Evolutionary conservation across 306 rosid genomes (phyloP), one percentile per base, ranked within the genome.

Genomic region (Cicer cuneatum): DNA sequence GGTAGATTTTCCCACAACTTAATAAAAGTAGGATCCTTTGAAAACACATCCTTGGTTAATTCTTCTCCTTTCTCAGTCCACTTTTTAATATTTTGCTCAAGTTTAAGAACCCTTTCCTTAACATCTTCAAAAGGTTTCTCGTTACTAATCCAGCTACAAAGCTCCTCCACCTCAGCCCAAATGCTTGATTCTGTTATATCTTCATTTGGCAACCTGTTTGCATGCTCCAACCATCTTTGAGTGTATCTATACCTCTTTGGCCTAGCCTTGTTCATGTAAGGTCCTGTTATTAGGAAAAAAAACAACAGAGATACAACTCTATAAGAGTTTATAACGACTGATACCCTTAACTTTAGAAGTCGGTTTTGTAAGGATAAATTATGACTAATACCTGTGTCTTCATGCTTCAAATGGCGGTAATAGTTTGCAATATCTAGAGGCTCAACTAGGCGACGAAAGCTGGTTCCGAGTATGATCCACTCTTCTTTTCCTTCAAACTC

Each of bases 341-440:
- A 24, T 2, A 24, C 2, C 3, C 2, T 24, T 24, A 3, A 2
- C 33, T 2, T 24, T 24, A 24, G 4, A 24, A 0, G 33, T 24
- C 33, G 33, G 33, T 24, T 24, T 24, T 24, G 33, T 24, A 24
- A 24, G 2, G 33, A 24, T 24, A 24, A 2, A 24, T 24, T 24
- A 24, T 24, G 33, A 24, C 33, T 24, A 24, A 24, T 24, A 24
- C 33, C 33, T 0, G 92, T 73, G 52, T 87, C 97, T 18, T 88
- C 91, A 7, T 88, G 10, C 90, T 79, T 88, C 7, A 59, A 56
- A 40, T 90, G 97, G 24, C 98, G 56, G n/a, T 94, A 85, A 60
- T 84, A 94, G 83, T 94, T 91, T 18, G 97, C 91, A 3, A 94
- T 80, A 38, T 91, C 97, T 6, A 94, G 75, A 43, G 98, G 97